Evolutionary conservation across 2,329 filamentous ascomycete genomes (phyloP).

Genomic region (Nigrospora osmanthi): DNA sequence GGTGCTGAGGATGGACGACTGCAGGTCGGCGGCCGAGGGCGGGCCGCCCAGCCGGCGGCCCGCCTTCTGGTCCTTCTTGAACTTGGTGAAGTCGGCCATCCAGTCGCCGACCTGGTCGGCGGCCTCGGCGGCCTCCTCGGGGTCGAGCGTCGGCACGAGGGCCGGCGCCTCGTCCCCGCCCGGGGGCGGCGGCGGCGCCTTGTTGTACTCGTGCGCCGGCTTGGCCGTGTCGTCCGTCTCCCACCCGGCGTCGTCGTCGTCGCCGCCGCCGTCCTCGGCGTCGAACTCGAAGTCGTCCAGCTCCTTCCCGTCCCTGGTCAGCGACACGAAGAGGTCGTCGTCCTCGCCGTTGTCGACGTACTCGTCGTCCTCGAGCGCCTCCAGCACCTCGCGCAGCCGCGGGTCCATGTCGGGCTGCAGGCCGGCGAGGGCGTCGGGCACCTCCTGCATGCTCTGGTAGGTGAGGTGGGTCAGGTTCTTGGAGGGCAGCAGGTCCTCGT

Average conservation of each 20-base stretch:
- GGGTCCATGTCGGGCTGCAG: constrained; percentile 99
- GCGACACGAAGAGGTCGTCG: constrained; percentile 49
- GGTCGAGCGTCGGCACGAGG: constrained; percentile 27
- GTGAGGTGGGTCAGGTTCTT: constrained; percentile 70
- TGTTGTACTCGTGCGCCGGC: constrained; percentile 54
- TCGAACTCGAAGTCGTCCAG: constrained; percentile 77
- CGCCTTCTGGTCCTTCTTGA: constrained; percentile 71
- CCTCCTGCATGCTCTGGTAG: constrained; percentile 88
- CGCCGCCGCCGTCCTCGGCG: constrained; percentile 46
- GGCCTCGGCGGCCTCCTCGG: constrained; percentile 28
- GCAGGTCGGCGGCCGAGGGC: constrained; percentile 52
- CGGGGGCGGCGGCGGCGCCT: constrained; percentile 8
- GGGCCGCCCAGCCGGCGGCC: constrained; percentile 28
- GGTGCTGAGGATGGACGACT: constrained; percentile 65
- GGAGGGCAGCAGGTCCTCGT: constrained; percentile 68
- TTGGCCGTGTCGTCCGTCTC: constrained; percentile 90
- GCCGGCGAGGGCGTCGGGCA: constrained; percentile 84
- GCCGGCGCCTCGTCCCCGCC: constrained; percentile 35
- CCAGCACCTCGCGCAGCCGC: constrained; percentile 78
- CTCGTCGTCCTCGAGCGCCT: constrained; percentile 90
- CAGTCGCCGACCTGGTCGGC: constrained; percentile 64
- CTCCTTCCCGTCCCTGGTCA: constrained; percentile 64
- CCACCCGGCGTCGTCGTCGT: constrained; percentile 73
- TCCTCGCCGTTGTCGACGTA: constrained; percentile 87
- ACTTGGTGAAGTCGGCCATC: constrained; percentile 88